phyloP scores from a whole-genome alignment of 768 basidiomycete species.

The Lactifluus volemus region DNA sequence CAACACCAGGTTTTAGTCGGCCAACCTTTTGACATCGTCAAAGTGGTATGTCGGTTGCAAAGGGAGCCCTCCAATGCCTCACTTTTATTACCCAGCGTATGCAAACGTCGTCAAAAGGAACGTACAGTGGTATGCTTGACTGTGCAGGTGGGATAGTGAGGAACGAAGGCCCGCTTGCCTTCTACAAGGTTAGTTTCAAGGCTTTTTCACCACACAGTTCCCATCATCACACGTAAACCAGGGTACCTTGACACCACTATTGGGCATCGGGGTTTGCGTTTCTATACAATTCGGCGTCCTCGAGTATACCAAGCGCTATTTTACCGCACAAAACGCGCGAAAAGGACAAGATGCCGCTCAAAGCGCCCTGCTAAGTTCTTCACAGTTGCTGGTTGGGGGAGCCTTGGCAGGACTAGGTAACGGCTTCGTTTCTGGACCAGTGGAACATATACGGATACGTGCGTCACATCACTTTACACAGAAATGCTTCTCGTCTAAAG shows the following conservation, averaged over 20 bases:
- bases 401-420: conserved; percentile 85
- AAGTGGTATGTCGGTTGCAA: conserved; percentile 59
- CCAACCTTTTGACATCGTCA: conserved; percentile 95
- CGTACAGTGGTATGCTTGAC: conserved; percentile 79
- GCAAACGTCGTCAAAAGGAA: conserved; percentile 89
- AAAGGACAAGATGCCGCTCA: conserved; percentile 54
- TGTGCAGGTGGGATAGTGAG: conserved; percentile 87
- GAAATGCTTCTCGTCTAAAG: not conserved
- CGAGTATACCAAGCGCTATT: conserved; percentile 76
- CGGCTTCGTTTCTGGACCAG: conserved; percentile 88
- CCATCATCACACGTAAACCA: conserved; percentile 24
- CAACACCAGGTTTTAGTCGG: conserved; percentile 67
- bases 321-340: conserved; percentile 52
- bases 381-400: conserved; percentile 70
- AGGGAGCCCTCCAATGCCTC: conserved; percentile 9
- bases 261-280: conserved; percentile 91
- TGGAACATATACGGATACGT: conserved; percentile 97
- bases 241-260: conserved; percentile 85
- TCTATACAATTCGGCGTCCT: conserved; percentile 94
- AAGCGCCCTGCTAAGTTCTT: conserved; percentile 48
- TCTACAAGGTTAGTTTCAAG: conserved; percentile 69
- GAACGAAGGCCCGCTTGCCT: conserved; percentile 87
- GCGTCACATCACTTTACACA: conserved; percentile 25
- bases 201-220: not conserved
- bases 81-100: conserved; percentile 50